These are phyloP conservation scores for Fomitopsis palustris DNA, from an alignment of 1,284 basidiomycete genomes.

Conservation along the genomic window DNA sequence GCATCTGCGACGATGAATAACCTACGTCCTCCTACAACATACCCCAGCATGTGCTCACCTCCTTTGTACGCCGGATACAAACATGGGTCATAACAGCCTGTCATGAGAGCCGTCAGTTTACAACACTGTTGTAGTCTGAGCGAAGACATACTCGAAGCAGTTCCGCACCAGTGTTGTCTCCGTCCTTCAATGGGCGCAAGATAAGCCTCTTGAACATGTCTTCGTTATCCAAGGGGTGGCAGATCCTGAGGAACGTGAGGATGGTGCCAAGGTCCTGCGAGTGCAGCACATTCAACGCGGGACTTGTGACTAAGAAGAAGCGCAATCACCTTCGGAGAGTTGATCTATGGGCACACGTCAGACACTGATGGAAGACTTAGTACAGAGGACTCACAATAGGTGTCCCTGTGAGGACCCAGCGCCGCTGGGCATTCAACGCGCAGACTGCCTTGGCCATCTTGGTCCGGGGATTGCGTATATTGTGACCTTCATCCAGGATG, in stretches of 20 bases:
- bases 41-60: conserved; percentile 38
- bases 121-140: not conserved
- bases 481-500: conserved; percentile 87
- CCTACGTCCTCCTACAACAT: not conserved
- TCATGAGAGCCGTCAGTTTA: not conserved
- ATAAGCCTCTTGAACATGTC: conserved; percentile 78
- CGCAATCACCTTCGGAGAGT: conserved; percentile 58
- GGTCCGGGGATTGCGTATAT: conserved; percentile 79
- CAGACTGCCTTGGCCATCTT: conserved; percentile 78
- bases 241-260: conserved; percentile 77
- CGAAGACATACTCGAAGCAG: conserved; percentile 57
- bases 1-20: conserved; percentile 51
- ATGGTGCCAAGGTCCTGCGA: conserved; percentile 80
- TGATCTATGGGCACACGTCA: conserved; percentile 50
- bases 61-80: conserved; percentile 85
- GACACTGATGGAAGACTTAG: not conserved
- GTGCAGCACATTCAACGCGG: not conserved
- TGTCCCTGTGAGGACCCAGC: conserved; percentile 83
- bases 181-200: conserved; percentile 69
- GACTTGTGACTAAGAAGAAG: not conserved
- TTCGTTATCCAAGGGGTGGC: conserved; percentile 75
- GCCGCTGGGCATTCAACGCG: conserved; percentile 66
- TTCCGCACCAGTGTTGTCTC: conserved; percentile 60
- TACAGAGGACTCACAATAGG: conserved; percentile 60
- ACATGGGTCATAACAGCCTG: conserved; percentile 82